phyloP scores from a whole-genome alignment of 768 basidiomycete genomes.

The Boletales sp. region DNA sequence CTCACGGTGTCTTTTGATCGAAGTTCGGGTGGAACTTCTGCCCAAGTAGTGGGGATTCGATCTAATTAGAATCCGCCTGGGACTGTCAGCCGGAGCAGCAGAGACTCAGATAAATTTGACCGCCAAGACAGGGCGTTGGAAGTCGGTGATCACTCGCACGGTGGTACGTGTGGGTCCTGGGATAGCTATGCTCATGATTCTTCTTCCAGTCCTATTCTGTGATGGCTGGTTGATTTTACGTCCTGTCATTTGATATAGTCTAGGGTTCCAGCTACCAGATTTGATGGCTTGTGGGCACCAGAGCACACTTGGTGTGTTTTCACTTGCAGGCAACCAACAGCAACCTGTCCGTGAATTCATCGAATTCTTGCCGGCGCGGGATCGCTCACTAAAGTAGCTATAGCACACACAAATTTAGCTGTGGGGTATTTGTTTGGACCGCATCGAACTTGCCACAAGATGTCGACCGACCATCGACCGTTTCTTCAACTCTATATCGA shows the following conservation, averaged over 20 bases:
- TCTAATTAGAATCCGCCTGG: neutral
- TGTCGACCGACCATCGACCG: neutral
- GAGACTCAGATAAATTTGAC: neutral
- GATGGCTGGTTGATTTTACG: no score
- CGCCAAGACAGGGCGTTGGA: neutral
- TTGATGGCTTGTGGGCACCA: no score
- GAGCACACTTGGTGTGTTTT: no score
- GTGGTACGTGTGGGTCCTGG: neutral
- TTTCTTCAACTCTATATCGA: neutral
- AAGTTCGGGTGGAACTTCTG: no score
- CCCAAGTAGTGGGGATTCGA: neutral
- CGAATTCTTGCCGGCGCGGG: neutral
- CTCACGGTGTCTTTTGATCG: no score
- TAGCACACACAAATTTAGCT: conserved; percentile 1
- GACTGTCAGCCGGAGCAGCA: neutral
- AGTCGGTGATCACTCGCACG: neutral
- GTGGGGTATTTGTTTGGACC: neutral
- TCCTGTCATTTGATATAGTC: no score
- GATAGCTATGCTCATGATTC: no score
- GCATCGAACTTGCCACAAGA: no score
- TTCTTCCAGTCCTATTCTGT: no score
- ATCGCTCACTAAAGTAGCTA: neutral
- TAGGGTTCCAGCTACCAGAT: no score
- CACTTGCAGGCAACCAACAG: no score
- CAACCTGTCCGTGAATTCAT: neutral